Percentiles rank a stretch among this genome's conserved stretches.
Conservation (phyloP, 441 rosid genomes). For the Kokia cookei region DNA sequence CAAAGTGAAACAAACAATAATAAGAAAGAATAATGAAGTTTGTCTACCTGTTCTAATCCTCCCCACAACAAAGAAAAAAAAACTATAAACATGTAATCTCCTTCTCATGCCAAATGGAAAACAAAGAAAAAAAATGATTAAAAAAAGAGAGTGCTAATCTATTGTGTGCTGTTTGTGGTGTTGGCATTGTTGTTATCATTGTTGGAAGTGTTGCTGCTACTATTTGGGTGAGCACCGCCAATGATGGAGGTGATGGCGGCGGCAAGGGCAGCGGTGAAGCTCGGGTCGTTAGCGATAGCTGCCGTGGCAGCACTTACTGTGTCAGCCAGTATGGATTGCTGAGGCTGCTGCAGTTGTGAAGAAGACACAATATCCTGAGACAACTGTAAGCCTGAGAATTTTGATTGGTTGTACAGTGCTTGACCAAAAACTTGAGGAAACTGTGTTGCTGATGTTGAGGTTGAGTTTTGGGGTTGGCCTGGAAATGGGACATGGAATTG, state of each 20-base stretch:
- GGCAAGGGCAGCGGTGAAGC: constrained; percentile 35
- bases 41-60: constrained; percentile 11
- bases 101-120: constrained; percentile 1
- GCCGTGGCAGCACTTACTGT: constrained; percentile 22
- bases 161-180: constrained; percentile 19
- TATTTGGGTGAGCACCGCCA: constrained; percentile 13
- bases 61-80: not conserved
- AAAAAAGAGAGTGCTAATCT: constrained; percentile 1
- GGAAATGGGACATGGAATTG: constrained; percentile 41
- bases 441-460: constrained; percentile 16
- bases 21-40: constrained; percentile 20
- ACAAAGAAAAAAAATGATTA: not conserved
- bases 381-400: constrained; percentile 58
- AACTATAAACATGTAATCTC: constrained; percentile 24
- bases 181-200: constrained; percentile 1
- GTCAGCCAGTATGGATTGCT: constrained; percentile 8
- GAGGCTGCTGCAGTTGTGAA: constrained; percentile 13
- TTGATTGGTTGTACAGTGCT: constrained; percentile 48
- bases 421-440: constrained; percentile 52
- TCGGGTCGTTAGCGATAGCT: constrained; percentile 32
- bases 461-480: constrained; percentile 27
- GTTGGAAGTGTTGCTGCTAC: constrained; percentile 8
- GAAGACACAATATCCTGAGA: constrained; percentile 36
- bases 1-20: constrained; percentile 13
- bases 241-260: constrained; percentile 35